Percentiles rank a stretch among this genome's conserved stretches.
Evolutionary conservation across 2,329 filamentous ascomycete species (phyloP).

Genomic region (Lasiodiplodia hormozganensis): DNA sequence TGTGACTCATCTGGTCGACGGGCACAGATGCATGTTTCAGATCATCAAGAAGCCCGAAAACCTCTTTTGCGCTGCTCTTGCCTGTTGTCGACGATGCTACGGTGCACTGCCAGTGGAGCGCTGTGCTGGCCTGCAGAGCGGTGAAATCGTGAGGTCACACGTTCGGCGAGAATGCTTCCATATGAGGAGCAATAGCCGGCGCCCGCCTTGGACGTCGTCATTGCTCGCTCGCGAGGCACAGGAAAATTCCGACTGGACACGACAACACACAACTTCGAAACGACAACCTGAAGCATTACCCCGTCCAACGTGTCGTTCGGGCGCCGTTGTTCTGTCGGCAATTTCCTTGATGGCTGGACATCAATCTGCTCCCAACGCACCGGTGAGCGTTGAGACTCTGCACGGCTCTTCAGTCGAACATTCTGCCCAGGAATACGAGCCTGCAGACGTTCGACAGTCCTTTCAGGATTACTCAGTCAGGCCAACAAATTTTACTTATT

Average conservation of each 20-base stretch:
- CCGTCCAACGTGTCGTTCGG: conserved; percentile 9
- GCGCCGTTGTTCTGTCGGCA: neutral
- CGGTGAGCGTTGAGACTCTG: conserved; percentile 3
- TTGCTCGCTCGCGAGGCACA: conserved; percentile 9
- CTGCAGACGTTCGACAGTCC: neutral
- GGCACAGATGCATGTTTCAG: conserved; percentile 28
- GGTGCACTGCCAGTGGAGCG: conserved; percentile 14
- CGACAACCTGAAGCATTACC: neutral
- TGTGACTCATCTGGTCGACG: conserved; percentile 27
- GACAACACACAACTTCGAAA: conserved; percentile 4
- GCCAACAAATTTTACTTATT: neutral
- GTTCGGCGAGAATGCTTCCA: neutral
- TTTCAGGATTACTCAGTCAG: neutral
- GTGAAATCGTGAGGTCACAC: conserved; percentile 24
- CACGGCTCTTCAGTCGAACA: conserved; percentile 15
- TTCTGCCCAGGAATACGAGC: conserved; percentile 11
- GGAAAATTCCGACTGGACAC: conserved; percentile 17
- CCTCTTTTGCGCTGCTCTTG: conserved; percentile 21
- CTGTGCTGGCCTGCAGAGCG: conserved; percentile 25
- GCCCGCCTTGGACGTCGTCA: conserved; percentile 13
- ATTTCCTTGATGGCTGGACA: neutral
- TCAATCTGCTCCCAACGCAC: neutral
- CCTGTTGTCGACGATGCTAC: conserved; percentile 10
- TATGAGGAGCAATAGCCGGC: conserved; percentile 16
- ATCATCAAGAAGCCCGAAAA: conserved; percentile 17